Conservation (phyloP, 2,329 filamentous ascomycete genomes). For the Xylariaceae sp. region DNA sequence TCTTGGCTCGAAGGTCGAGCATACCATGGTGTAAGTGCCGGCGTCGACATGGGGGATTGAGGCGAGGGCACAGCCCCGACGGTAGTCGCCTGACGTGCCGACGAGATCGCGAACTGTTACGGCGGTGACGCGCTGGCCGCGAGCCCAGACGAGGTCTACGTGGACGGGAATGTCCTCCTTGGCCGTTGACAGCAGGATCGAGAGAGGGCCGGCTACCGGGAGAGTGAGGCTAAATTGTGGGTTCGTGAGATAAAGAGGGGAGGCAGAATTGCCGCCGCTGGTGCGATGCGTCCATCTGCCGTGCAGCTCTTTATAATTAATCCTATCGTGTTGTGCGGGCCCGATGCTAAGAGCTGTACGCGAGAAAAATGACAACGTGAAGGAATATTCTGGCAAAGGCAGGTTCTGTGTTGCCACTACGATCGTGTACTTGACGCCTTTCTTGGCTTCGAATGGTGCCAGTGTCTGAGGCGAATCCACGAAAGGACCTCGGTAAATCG, state of each 20-base stretch:
- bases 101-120: conserved; percentile 73
- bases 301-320: conserved; percentile 50
- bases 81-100: conserved; percentile 81
- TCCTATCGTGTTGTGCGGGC: conserved; percentile 55
- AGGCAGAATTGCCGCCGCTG: conserved; percentile 78
- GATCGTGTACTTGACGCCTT: conserved; percentile 45
- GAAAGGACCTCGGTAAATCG: conserved; percentile 71
- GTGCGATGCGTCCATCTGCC: conserved; percentile 72
- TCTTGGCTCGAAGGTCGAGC: conserved; percentile 81
- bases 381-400: conserved; percentile 67
- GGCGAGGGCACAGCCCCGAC: conserved; percentile 68
- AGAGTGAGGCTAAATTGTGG: conserved; percentile 74
- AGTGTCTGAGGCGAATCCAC: conserved; percentile 93
- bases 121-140: conserved; percentile 63
- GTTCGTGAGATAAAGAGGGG: conserved; percentile 72
- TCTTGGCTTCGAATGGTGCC: conserved; percentile 59
- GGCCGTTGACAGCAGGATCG: conserved; percentile 66
- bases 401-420: conserved; percentile 77
- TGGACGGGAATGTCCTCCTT: conserved; percentile 68
- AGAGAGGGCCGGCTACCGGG: conserved; percentile 53
- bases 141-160: conserved; percentile 75
- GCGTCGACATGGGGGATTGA: conserved; percentile 55
- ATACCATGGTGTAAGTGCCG: conserved; percentile 81
- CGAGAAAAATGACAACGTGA: conserved; percentile 81
- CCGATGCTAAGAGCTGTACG: conserved; percentile 54